A percentile compares a stretch with the other conserved stretches of the same genome.
Conservation (phyloP, 2,329 filamentous ascomycete genomes). For the Pseudonectria buxi region DNA sequence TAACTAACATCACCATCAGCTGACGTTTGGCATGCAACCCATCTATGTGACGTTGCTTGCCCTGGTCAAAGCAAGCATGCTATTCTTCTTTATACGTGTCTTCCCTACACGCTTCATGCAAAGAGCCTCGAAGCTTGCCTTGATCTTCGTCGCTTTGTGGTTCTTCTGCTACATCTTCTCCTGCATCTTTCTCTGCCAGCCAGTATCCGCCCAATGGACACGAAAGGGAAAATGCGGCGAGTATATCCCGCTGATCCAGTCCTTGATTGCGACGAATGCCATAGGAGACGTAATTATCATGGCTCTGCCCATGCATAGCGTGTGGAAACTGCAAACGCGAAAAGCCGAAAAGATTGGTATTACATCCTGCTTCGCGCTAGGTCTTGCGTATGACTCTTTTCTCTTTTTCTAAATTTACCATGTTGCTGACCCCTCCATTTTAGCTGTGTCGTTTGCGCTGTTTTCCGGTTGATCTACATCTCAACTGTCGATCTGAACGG, state of each 20-base stretch:
- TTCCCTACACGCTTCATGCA: constrained; percentile 21
- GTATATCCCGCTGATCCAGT: constrained; percentile 30
- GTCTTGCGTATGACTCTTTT: constrained; percentile 24
- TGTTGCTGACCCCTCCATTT: constrained; percentile 5
- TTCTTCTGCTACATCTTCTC: constrained; percentile 33
- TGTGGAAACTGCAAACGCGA: constrained; percentile 32
- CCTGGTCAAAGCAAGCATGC: constrained; percentile 20
- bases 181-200: constrained; percentile 40
- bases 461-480: constrained; percentile 33
- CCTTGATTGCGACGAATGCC: constrained; percentile 31
- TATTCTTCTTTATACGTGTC: constrained; percentile 22
- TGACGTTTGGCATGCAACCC: constrained; percentile 22
- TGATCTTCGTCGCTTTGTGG: constrained; percentile 33
- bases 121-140: constrained; percentile 24
- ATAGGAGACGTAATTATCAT: constrained; percentile 33
- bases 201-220: constrained; percentile 38
- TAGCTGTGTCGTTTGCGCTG: constrained; percentile 31
- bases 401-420: accelerated
- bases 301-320: constrained; percentile 29
- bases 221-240: constrained; percentile 24
- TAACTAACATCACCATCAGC: constrained; percentile 2
- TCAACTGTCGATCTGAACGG: constrained; percentile 28
- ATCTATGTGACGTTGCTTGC: constrained; percentile 21
- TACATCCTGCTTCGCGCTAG: constrained; percentile 29
- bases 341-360: constrained; percentile 31